Evolutionary conservation across 129 eudicot species (phyloP).

Genomic region (Tagetes erecta): DNA sequence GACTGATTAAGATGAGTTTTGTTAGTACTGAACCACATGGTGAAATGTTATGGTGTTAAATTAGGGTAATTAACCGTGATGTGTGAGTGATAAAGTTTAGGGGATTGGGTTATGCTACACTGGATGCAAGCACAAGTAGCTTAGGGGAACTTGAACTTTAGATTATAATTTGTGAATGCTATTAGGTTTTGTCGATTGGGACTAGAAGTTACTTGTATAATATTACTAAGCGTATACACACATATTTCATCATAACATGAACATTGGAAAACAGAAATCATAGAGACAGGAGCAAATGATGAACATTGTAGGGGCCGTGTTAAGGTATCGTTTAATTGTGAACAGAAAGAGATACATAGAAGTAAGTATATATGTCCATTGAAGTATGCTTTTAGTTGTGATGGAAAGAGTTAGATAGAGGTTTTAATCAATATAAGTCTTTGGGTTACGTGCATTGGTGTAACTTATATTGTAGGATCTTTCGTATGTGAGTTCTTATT

Average conservation of each 20-base stretch:
- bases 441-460: not conserved
- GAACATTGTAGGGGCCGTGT: not conserved
- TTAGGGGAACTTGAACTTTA: not conserved
- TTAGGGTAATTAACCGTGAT: not conserved
- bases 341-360: not conserved
- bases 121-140: not conserved
- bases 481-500: not conserved
- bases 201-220: not conserved
- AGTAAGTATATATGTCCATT: not conserved
- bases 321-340: not conserved
- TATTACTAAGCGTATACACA: not conserved
- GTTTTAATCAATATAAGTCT: not conserved
- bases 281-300: not conserved
- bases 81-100: not conserved
- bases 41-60: not conserved
- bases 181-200: not conserved
- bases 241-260: not conserved
- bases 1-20: constrained; percentile 10
- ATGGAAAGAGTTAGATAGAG: not conserved
- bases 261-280: not conserved
- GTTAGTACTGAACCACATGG: not conserved
- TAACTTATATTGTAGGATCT: not conserved
- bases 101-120: not conserved
- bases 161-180: not conserved
- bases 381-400: not conserved